Conservation (phyloP, 352 stramenopile genomes). For the Phytophthora chlamydospora region DNA sequence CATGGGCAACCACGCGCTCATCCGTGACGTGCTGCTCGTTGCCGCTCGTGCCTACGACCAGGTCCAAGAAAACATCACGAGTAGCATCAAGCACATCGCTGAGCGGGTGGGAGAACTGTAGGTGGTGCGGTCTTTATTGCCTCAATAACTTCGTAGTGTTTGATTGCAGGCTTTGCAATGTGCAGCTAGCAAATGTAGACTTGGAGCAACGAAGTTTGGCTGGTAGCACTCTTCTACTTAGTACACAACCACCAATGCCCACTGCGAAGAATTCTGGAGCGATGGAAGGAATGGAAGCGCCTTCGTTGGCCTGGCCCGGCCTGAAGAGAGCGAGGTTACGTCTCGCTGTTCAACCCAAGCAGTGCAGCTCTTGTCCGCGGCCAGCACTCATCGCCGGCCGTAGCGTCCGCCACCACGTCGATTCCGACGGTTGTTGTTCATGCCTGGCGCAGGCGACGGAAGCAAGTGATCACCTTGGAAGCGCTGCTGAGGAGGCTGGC, state of each 20-base stretch:
- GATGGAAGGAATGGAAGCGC: constrained; percentile 10
- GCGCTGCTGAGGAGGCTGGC: constrained; percentile 23
- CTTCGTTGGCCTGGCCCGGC: constrained; percentile 5
- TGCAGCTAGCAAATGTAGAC: constrained; percentile 1
- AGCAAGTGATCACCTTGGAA: constrained; percentile 38
- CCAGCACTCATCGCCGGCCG: constrained; percentile 25
- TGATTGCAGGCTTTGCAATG: background rate
- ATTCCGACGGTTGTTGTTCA: constrained; percentile 37
- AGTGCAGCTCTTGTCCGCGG: background rate
- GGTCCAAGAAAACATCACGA: constrained; percentile 76
- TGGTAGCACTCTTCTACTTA: constrained; percentile 2
- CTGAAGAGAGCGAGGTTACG: background rate
- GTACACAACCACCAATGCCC: background rate
- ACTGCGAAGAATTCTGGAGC: constrained; percentile 9
- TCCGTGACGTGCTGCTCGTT: constrained; percentile 76
- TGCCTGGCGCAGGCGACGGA: constrained; percentile 26
- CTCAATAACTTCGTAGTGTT: background rate
- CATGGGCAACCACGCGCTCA: constrained; percentile 93
- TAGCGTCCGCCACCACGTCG: constrained; percentile 41
- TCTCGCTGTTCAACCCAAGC: background rate
- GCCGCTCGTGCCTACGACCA: constrained; percentile 66
- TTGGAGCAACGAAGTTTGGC: constrained; percentile 3
- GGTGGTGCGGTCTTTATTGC: constrained; percentile 20
- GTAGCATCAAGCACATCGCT: constrained; percentile 69
- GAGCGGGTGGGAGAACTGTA: constrained; percentile 57